Evolutionary conservation across 1,284 basidiomycete species (phyloP), one percentile per base, ranked within the genome.

Genomic region (Heliocybe sulcata): DNA sequence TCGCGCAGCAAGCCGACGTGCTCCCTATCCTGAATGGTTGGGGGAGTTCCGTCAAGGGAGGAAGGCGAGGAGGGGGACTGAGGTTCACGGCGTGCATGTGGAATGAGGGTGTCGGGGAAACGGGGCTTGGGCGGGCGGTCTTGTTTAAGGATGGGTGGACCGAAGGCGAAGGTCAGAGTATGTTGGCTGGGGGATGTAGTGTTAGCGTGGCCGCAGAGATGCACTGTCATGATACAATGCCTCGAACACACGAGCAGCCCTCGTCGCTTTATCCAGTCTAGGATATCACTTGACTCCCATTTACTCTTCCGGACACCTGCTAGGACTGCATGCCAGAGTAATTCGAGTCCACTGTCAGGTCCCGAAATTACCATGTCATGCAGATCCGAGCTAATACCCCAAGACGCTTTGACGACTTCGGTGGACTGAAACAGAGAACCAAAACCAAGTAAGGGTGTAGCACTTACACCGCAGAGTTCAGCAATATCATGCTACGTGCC

Each of bases 111-210:
- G 33, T 35, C 33, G 33, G 33, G 33, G 33, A 35, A 16, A 16
- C 9, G 9, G 33, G 33, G 9, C 33, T 35, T 35, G 33, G 33
- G 33, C 16, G 33, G 33, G 16, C 33, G 57, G 59, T 67, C 67
- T 26, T 42, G 51, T 29, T 47, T 53, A 42, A 69, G 60, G 45
- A 68, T 56, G 49, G 55, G 53, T 8, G 67, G 66, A 6, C 66
- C 67, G 53, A 63, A 26, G 57, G 65, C 64, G 56, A 68, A 67
- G 19, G 66, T 67, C 59, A 68, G 54, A 16, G 57, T 59, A 57
- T 67, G 64, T 59, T 67, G 66, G 1, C 45, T 47, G 23, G 10
- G n/a, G 10, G 19, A 47, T 8, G 16, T 25, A 47, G 45, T 9
- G 45, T 47, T 35, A 47, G n/a, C n/a, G n/a, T n/a, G n/a, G n/a